These are phyloP conservation scores for Phaseolus coccineus DNA, from an alignment of 331 rosid genomes.

Conservation along the genomic window DNA sequence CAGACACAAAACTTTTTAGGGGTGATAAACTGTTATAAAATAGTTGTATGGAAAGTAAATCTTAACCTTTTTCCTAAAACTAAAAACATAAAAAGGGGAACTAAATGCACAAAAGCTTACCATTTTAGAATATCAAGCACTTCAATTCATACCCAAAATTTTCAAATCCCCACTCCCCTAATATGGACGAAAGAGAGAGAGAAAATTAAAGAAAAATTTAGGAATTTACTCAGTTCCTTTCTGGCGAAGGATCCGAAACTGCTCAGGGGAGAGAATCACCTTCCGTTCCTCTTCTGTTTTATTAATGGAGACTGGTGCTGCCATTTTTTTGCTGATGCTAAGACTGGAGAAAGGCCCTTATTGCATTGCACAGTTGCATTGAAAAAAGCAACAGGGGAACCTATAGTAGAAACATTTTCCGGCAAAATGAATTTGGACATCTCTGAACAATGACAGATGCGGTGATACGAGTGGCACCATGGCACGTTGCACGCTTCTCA, in stretches of 20 bases:
- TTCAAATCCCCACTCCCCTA: no score
- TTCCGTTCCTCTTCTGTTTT: conserved; percentile 86
- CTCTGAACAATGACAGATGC: no score
- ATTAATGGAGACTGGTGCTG: conserved; percentile 49
- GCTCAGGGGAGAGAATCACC: conserved; percentile 80
- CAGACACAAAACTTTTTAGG: no score
- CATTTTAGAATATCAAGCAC: neutral
- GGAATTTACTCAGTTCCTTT: conserved; percentile 70
- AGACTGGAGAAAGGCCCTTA: neutral
- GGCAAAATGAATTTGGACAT: conserved; percentile 52
- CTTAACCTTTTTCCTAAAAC: no score
- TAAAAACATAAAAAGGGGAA: no score
- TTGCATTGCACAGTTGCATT: neutral
- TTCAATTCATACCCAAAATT: neutral
- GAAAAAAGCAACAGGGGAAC: no score
- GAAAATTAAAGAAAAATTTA: neutral
- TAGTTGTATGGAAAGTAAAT: no score
- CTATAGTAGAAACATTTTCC: neutral
- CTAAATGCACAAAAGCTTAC: no score
- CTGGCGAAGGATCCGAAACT: conserved; percentile 82
- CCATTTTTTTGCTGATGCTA: conserved; percentile 18
- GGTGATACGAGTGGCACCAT: no score
- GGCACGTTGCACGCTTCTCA: no score
- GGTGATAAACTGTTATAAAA: no score
- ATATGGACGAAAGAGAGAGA: neutral